phyloP scores from a whole-genome alignment of 1,284 basidiomycete species.

The Neonothopanus nambi region DNA sequence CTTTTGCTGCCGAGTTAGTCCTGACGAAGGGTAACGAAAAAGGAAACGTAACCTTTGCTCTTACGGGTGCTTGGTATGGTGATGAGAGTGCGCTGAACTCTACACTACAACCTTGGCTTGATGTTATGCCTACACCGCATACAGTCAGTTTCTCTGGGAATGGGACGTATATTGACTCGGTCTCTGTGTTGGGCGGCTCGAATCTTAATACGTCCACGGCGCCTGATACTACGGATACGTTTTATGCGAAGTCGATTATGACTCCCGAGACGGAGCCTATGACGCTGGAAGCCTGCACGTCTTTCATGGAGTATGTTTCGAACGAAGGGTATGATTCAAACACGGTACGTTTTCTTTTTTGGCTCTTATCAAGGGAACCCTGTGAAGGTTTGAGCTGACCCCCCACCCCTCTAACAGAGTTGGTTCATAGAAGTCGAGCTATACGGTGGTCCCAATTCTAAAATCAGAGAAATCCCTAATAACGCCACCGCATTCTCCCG shows the following conservation, averaged over 20 bases:
- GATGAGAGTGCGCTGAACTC: neutral
- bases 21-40: neutral
- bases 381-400: too few relatives aligned
- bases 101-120: slow-evolving; percentile 32
- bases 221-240: slow-evolving; percentile 23
- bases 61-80: slow-evolving; percentile 15
- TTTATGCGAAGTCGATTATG: slow-evolving; percentile 32
- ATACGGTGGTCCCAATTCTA: slow-evolving; percentile 27
- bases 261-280: slow-evolving; percentile 21
- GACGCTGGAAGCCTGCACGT: slow-evolving; percentile 12
- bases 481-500: slow-evolving; percentile 29
- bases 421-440: slow-evolving; percentile 28
- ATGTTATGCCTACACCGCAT: slow-evolving; percentile 26
- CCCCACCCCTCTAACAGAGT: slow-evolving; percentile 11
- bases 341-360: neutral
- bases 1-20: slow-evolving; percentile 15
- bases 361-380: too few relatives aligned
- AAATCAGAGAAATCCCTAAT: slow-evolving; percentile 21
- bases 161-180: slow-evolving; percentile 35
- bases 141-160: slow-evolving; percentile 20
- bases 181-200: slow-evolving; percentile 28
- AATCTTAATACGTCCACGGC: slow-evolving; percentile 13
- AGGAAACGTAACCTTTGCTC: slow-evolving; percentile 7
- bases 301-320: slow-evolving; percentile 21
- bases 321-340: slow-evolving; percentile 20